Evolutionary conservation across 331 rosid genomes (phyloP).

Genomic region (Malus hybrid): DNA sequence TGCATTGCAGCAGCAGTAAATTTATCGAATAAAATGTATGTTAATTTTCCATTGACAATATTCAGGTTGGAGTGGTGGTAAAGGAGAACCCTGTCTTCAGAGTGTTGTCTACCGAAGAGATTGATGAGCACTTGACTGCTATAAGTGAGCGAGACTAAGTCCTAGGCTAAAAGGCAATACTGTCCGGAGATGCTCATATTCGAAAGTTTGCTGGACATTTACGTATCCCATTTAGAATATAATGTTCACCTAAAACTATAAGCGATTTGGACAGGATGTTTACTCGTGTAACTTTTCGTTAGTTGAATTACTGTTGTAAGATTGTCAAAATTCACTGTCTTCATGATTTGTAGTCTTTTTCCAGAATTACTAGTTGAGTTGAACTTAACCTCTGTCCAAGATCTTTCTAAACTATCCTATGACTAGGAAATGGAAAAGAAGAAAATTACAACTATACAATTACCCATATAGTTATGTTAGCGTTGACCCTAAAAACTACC

Average conservation of each 20-base stretch:
- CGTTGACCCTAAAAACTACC: no score
- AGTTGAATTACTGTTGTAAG: background rate
- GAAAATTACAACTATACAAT: no score
- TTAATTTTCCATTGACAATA: background rate
- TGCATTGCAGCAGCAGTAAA: background rate
- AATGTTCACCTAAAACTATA: background rate
- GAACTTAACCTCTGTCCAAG: background rate
- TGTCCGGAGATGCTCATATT: background rate
- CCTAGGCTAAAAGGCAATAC: background rate
- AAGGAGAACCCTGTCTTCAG: constrained; percentile 65
- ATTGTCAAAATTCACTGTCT: background rate
- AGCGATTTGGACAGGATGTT: constrained; percentile 2
- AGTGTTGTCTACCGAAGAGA: constrained; percentile 78
- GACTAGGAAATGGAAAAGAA: no score
- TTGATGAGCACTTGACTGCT: constrained; percentile 97
- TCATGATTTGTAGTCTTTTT: background rate
- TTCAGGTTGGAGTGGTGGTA: constrained; percentile 89
- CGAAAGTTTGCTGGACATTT: constrained; percentile 15
- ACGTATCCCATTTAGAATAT: background rate
- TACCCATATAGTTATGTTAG: no score
- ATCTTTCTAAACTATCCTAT: no score
- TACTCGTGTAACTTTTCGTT: background rate
- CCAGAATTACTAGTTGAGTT: background rate
- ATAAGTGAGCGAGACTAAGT: constrained; percentile 95
- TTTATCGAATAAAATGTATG: background rate